phyloP scores from a whole-genome alignment of 106 monocot genomes.

The Acanthochlamys bracteata region DNA sequence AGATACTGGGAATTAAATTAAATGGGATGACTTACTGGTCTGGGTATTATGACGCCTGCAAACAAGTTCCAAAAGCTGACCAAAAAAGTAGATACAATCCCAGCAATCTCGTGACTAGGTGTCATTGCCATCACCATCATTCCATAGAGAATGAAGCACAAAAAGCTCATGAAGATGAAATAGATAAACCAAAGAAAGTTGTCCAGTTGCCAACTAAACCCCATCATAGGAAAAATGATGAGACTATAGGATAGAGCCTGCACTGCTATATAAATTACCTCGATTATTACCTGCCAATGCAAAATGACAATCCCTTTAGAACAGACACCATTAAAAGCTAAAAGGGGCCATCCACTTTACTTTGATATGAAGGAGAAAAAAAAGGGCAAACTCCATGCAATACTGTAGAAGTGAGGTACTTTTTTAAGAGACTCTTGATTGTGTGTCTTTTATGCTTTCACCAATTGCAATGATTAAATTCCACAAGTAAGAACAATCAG shows the following conservation, averaged over 20 bases:
- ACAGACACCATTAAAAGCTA: no score
- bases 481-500: no score
- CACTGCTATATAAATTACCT: background rate
- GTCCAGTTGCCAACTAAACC: constrained; percentile 8
- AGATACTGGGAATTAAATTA: no score
- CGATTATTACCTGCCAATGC: constrained; percentile 15
- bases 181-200: constrained; percentile 17
- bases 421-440: no score
- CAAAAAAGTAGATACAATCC: constrained; percentile 1
- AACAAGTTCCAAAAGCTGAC: constrained; percentile 10
- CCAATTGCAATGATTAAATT: no score
- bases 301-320: no score
- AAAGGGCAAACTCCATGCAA: no score
- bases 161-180: constrained; percentile 11
- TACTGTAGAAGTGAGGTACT: no score
- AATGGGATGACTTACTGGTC: constrained; percentile 30
- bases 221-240: constrained; percentile 6
- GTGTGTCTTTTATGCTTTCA: no score
- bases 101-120: constrained; percentile 2
- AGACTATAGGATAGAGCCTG: background rate
- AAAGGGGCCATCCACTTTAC: no score
- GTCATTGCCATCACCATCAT: constrained; percentile 16
- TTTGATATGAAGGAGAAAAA: no score
- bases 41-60: constrained; percentile 36
- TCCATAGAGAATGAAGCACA: constrained; percentile 10